Evolutionary conservation across 768 basidiomycete species (phyloP).

Genomic region (Tephrocybe sp.): DNA sequence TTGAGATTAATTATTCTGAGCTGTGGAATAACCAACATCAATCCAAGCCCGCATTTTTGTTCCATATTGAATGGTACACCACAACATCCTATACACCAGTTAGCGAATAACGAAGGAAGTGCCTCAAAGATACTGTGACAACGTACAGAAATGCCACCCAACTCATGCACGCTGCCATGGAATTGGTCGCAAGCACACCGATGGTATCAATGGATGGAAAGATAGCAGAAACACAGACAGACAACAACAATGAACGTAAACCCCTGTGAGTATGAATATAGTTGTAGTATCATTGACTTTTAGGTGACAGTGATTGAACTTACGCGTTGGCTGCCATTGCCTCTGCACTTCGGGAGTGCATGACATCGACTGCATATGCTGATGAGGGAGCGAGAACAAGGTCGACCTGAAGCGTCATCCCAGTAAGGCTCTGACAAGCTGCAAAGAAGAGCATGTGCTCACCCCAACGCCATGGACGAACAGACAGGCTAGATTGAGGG

Average conservation of each 20-base stretch:
- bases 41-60: constrained; percentile 54
- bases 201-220: constrained; percentile 54
- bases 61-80: constrained; percentile 55
- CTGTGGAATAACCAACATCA: constrained; percentile 56
- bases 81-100: constrained; percentile 51
- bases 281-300: not conserved
- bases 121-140: not conserved
- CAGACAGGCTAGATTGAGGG: constrained; percentile 50
- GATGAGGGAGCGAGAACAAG: constrained; percentile 53
- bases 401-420: constrained; percentile 59
- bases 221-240: constrained; percentile 42
- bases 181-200: constrained; percentile 52
- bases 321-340: constrained; percentile 58
- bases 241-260: constrained; percentile 43
- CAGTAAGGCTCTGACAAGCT: not conserved
- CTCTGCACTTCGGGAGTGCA: constrained; percentile 64
- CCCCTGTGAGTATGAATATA: constrained; percentile 32
- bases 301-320: constrained; percentile 18
- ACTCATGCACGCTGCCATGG: constrained; percentile 42
- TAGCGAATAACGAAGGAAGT: constrained; percentile 6
- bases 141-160: constrained; percentile 56
- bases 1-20: constrained; percentile 35
- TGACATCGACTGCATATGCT: constrained; percentile 59
- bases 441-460: constrained; percentile 16
- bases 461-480: constrained; percentile 70